Base-by-base conservation (phyloP, 2,329 filamentous ascomycete genomes). In the Westerdykella ornata region DNA sequence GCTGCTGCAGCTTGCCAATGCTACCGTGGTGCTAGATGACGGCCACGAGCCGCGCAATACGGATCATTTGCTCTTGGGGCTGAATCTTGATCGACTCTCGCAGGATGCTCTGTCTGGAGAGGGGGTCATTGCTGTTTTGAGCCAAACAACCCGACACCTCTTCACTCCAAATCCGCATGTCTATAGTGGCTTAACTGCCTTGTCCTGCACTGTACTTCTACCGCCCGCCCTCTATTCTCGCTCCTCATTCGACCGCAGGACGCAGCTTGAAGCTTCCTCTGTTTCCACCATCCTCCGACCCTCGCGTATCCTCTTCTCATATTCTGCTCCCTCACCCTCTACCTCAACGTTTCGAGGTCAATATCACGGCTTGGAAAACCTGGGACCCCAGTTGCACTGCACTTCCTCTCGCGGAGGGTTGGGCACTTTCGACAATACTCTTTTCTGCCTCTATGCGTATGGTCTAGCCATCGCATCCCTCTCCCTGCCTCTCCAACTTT, bases 1-100 rank as follows among this genome's bases (percentile, higher is more conserved):
- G 65, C 63, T 63, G 57, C 66, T 70, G 68, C 68, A 70, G 67
- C 66, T 65, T 65, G 57, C 66, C 66, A 68, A 67, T 68, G 63
- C 64, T 65, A 70, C 65, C 62, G 59, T 67, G 59, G 62, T 66
- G 63, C 63, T 67, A 63, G 60, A 62, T 54, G 59, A 63, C 55
- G 60, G 60, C 45, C 60, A 62, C 67, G 65, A 70, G 66, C 65
- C 63, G 55, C 53, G 53, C 62, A 63, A 68, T 68, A 64, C 65
- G 59, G 54, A 66, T 59, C 54, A 54, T 54, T 58, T 56, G 63
- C 56, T 61, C 55, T 33, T 57, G 67, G 68, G 68, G 67, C 68
- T 70, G 67, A 70, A 65, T 67, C 59, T 60, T 63, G 62, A 65
- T 62, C 56, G 57, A 63, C 58, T 55, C 52, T 54, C 47, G 49